Evolutionary conservation across 345 rosid genomes (phyloP).

Genomic region (Populus pruinosa): DNA sequence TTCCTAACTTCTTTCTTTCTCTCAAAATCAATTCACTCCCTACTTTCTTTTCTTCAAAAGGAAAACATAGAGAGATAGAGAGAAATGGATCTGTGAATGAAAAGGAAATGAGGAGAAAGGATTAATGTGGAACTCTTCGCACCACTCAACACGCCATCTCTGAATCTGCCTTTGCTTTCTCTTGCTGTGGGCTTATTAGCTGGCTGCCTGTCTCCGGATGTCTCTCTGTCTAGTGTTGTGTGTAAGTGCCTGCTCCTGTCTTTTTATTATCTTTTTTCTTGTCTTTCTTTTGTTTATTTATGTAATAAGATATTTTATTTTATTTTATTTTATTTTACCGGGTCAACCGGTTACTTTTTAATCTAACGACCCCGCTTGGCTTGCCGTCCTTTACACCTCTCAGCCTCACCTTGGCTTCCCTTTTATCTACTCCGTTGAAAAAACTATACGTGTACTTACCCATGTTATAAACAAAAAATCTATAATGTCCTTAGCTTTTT

Average conservation of each 20-base stretch:
- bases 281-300: background rate
- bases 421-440: no score
- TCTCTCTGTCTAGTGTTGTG: background rate
- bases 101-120: background rate
- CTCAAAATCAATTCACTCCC: background rate
- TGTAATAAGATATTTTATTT: background rate
- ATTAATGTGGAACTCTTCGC: conserved; percentile 22
- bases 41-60: background rate
- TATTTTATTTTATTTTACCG: conserved; percentile 26
- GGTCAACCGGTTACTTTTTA: conserved; percentile 25
- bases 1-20: background rate
- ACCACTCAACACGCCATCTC: conserved; percentile 62
- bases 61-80: background rate
- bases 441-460: no score
- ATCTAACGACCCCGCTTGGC: background rate
- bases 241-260: conserved; percentile 3
- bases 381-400: background rate
- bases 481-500: no score
- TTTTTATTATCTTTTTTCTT: conserved; percentile 24
- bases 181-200: conserved; percentile 2
- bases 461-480: no score
- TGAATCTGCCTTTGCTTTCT: conserved; percentile 4
- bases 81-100: conserved; percentile 5
- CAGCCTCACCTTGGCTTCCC: background rate
- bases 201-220: background rate